Conservation (phyloP, 1,284 basidiomycete genomes). For the Puccinia horiana region DNA sequence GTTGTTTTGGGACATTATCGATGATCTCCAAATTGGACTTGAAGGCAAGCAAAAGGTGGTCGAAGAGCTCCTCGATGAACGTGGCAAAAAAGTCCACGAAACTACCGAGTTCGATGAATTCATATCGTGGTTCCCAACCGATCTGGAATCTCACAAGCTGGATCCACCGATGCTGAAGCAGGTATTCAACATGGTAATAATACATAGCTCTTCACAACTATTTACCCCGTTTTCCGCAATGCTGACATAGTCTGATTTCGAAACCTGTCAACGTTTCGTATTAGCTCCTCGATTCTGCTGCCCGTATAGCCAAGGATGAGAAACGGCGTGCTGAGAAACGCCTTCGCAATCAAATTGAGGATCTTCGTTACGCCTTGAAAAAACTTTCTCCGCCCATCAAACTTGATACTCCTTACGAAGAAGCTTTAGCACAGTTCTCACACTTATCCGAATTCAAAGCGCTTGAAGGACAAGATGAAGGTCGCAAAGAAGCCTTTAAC, state of each 20-base stretch:
- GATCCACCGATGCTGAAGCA: slow-evolving; percentile 23
- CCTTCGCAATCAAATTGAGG: slow-evolving; percentile 85
- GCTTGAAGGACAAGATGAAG: slow-evolving; percentile 74
- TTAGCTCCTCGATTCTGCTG: slow-evolving; percentile 71
- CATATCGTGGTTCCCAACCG: slow-evolving; percentile 52
- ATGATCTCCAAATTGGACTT: slow-evolving; percentile 78
- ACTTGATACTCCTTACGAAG: slow-evolving; percentile 72
- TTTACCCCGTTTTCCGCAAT: neutral
- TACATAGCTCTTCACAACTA: neutral
- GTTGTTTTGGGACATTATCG: slow-evolving; percentile 91
- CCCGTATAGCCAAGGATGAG: slow-evolving; percentile 72
- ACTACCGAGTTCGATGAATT: slow-evolving; percentile 69
- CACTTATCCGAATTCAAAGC: slow-evolving; percentile 79
- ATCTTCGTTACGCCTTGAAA: slow-evolving; percentile 90
- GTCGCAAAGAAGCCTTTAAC: slow-evolving; percentile 73
- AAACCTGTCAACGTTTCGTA: slow-evolving; percentile 34
- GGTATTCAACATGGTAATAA: slow-evolving; percentile 40
- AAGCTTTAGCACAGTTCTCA: slow-evolving; percentile 74
- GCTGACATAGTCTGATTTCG: neutral
- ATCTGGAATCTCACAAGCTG: slow-evolving; percentile 5
- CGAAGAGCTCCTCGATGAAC: slow-evolving; percentile 66
- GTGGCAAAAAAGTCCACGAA: slow-evolving; percentile 64
- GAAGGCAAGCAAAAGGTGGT: slow-evolving; percentile 72
- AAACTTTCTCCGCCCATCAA: slow-evolving; percentile 79
- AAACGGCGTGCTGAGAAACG: slow-evolving; percentile 76